Evolutionary conservation across 805 yeast species (phyloP).

Genomic region (Saccharomycopsis amapae): DNA sequence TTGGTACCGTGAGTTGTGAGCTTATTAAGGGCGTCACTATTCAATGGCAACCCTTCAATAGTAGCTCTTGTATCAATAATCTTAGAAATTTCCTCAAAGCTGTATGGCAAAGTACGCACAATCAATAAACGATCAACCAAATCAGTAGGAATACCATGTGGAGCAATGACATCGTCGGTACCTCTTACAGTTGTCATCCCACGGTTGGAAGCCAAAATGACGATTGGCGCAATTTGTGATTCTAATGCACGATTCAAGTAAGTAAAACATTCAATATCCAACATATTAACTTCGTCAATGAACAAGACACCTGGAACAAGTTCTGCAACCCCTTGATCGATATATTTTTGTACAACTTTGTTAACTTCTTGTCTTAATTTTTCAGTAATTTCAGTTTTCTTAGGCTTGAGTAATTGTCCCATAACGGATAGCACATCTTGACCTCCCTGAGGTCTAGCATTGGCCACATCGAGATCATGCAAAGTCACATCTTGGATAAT

Average conservation of each 20-base stretch:
- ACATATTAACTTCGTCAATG: slow-evolving; percentile 97
- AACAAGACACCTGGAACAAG: slow-evolving; percentile 95
- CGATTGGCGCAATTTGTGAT: slow-evolving; percentile 87
- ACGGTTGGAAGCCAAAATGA: slow-evolving; percentile 91
- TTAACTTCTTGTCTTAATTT: slow-evolving; percentile 90
- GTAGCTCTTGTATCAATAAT: slow-evolving; percentile 78
- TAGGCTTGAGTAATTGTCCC: slow-evolving; percentile 95
- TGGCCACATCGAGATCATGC: slow-evolving; percentile 94
- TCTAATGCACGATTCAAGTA: slow-evolving; percentile 91
- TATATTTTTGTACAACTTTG: slow-evolving; percentile 91
- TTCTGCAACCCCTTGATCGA: slow-evolving; percentile 97
- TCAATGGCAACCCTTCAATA: slow-evolving; percentile 64
- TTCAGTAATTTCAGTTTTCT: slow-evolving; percentile 94
- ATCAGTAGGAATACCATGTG: slow-evolving; percentile 97
- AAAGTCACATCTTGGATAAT: slow-evolving; percentile 95
- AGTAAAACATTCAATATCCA: slow-evolving; percentile 95
- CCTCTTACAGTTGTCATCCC: slow-evolving; percentile 92
- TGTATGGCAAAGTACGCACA: slow-evolving; percentile 87
- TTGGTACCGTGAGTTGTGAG: slow-evolving; percentile 68
- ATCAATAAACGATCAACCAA: slow-evolving; percentile 85
- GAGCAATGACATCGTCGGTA: slow-evolving; percentile 62
- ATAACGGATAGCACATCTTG: slow-evolving; percentile 93
- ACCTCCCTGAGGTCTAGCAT: slow-evolving; percentile 94
- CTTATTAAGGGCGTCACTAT: slow-evolving; percentile 62
- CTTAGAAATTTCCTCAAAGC: slow-evolving; percentile 68